phyloP scores from a whole-genome alignment of 2,329 filamentous ascomycete genomes.

The Penicillium sp. region DNA sequence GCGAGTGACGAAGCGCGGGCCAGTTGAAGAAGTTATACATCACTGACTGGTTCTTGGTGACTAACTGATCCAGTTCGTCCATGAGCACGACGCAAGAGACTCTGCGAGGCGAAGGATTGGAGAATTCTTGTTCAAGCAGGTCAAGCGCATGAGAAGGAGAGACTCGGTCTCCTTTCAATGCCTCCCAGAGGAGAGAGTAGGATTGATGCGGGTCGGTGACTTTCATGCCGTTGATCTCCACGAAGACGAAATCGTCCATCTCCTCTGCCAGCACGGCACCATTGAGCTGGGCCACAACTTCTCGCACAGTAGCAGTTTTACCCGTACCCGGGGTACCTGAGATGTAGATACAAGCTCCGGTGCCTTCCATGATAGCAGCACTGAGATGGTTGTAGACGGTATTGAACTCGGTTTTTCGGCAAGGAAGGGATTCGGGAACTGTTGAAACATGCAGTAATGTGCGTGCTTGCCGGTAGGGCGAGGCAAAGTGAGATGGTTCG shows the following conservation, averaged over 20 bases:
- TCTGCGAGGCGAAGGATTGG: conserved; percentile 83
- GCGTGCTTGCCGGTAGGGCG: conserved; percentile 89
- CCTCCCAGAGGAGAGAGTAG: conserved; percentile 94
- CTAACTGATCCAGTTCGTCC: conserved; percentile 97
- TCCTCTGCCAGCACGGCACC: conserved; percentile 87
- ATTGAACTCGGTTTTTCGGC: conserved; percentile 88
- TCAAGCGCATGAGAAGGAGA: conserved; percentile 90
- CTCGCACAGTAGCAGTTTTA: conserved; percentile 95
- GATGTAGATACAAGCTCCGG: conserved; percentile 97
- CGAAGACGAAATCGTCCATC: conserved; percentile 97
- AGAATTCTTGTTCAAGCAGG: conserved; percentile 90
- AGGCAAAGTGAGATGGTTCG: conserved; percentile 73
- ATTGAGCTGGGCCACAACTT: conserved; percentile 89
- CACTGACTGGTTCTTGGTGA: conserved; percentile 98
- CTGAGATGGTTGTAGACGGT: conserved; percentile 93
- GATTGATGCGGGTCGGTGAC: conserved; percentile 97
- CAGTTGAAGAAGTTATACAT: conserved; percentile 99
- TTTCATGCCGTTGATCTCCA: conserved; percentile 99
- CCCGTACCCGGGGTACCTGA: conserved; percentile 98
- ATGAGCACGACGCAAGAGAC: conserved; percentile 97
- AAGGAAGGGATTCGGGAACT: conserved; percentile 86
- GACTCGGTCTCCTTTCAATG: conserved; percentile 88
- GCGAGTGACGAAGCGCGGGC: conserved; percentile 88
- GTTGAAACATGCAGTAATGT: conserved; percentile 91
- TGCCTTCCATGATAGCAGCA: conserved; percentile 89